phyloP scores from a whole-genome alignment of 176 grass and related monocot genomes.

The Guadua angustifolia region DNA sequence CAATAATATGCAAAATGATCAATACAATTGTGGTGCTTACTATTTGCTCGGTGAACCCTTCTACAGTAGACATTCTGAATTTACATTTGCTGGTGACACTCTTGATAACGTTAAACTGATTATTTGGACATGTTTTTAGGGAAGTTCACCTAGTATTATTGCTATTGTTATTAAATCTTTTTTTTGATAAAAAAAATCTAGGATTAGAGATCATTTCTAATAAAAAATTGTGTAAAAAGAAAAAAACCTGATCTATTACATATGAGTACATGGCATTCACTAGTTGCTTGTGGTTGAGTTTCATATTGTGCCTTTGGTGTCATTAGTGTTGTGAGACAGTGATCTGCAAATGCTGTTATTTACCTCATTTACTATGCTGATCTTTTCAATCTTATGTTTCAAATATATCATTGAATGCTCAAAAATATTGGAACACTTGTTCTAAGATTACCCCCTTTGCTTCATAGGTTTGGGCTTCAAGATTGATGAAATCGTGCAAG shows the following conservation, averaged over 20 bases:
- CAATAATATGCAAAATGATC: constrained; percentile 5
- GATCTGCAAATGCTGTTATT: not conserved
- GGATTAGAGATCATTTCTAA: not conserved
- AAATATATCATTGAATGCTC: not conserved
- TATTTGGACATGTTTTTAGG: not conserved
- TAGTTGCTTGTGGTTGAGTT: constrained; percentile 7
- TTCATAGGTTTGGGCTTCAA: constrained; percentile 77
- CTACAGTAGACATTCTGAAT: not conserved
- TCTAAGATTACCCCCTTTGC: constrained; percentile 35
- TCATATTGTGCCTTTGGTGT: not conserved
- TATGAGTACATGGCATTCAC: not conserved
- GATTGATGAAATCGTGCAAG: constrained; percentile 87
- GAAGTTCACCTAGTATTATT: constrained; percentile 15
- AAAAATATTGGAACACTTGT: not conserved
- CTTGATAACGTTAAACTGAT: constrained; percentile 2
- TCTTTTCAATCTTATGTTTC: constrained; percentile 10
- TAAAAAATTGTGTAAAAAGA: not conserved
- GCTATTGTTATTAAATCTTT: not conserved
- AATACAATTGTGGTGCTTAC: not conserved
- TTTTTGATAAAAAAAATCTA: constrained; percentile 2
- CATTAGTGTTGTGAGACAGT: not conserved
- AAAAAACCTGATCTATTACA: not conserved
- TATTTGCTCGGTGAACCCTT: not conserved
- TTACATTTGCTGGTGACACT: not conserved
- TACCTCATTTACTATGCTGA: not conserved